phyloP scores from a whole-genome alignment of 148 eudicot species.

The Nyssa sinensis region DNA sequence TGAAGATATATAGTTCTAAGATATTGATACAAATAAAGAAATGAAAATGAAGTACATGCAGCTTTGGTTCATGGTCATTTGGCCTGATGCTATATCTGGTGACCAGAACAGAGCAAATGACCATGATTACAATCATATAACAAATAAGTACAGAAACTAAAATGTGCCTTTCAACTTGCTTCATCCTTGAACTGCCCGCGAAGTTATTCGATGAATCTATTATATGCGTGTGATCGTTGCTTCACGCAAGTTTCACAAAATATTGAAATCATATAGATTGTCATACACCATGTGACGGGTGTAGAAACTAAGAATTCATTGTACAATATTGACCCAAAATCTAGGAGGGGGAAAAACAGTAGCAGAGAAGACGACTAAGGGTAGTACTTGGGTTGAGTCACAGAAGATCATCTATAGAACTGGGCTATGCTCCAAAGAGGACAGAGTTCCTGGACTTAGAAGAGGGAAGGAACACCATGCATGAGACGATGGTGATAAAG shows the following conservation, averaged over 20 bases:
- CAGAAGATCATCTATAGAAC: neutral
- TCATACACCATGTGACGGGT: too few relatives aligned
- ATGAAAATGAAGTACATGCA: neutral
- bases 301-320: too few relatives aligned
- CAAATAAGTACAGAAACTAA: too few relatives aligned
- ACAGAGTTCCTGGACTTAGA: conserved; percentile 40
- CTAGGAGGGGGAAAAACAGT: too few relatives aligned
- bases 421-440: conserved; percentile 22
- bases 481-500: conserved; percentile 45
- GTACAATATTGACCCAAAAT: too few relatives aligned
- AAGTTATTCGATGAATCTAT: too few relatives aligned
- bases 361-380: too few relatives aligned
- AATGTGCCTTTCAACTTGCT: neutral
- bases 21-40: neutral
- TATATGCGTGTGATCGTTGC: too few relatives aligned
- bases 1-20: neutral
- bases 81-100: neutral
- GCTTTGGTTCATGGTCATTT: too few relatives aligned
- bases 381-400: too few relatives aligned
- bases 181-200: neutral
- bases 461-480: conserved; percentile 63
- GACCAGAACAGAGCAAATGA: neutral
- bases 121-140: neutral
- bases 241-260: too few relatives aligned
- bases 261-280: too few relatives aligned